Evolutionary conservation across 257 asterid genomes (phyloP), one percentile per base, ranked within the genome.

Genomic region (Lantana camara): DNA sequence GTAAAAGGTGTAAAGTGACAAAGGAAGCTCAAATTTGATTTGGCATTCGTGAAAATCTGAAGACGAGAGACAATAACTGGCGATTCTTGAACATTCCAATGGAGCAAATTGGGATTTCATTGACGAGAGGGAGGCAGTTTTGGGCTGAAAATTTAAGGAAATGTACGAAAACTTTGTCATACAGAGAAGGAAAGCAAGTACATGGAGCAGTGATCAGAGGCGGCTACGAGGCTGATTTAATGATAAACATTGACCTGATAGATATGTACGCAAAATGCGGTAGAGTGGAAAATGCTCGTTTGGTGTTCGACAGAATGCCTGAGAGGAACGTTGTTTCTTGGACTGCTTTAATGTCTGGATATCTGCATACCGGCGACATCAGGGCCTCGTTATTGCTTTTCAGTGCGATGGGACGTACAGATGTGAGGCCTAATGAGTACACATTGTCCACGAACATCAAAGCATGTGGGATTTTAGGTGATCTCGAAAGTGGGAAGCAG

Each of bases 251-350:
- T 21, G 75, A 80, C 68, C 77, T 86, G 51, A 74, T 86, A 27
- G 79, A 72, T 35, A 64, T 70, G 69, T 82, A 84, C 5, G 77
- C 77, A 27, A 82, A 84, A 75, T 87, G 90, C 65, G 73, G 87
- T 32, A 72, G 79, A 45, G 35, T 66, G 57, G 69, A 63, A 3
- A 13, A 44, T 14, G 92, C 90, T 6, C 69, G 19, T 42, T 32
- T 0, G 0, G 71, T 84, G 89, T 87, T 87, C 40, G 79, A 78
- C 40, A 54, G 16, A 82, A 87, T 87, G 95, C 78, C 66, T 46
- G 70, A 75, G 6, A 80, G 88, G 11, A 78, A 79, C 57, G 83
- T 82, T 34, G 88, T 86, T 54, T 79, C 91, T 46, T 84, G 91
- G 91, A 79, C 91, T 23, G 64, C 85, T 49, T 63, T 82, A 19